Conservation (phyloP, 2,329 filamentous ascomycete species). For the Aureobasidium musti region DNA sequence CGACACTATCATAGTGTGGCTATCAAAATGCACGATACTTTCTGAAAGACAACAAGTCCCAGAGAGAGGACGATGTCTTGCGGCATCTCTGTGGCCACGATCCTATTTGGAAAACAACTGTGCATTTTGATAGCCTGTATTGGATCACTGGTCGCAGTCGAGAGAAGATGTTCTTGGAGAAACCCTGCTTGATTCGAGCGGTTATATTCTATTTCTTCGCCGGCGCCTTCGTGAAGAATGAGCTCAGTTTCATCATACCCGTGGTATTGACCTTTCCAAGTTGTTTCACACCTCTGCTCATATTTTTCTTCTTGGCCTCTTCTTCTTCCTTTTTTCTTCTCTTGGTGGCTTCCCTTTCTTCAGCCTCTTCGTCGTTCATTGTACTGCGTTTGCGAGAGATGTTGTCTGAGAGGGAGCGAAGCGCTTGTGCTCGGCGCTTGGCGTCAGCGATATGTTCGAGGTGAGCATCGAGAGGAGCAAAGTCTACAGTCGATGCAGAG, state of each 20-base stretch:
- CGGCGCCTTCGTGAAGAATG: constrained; percentile 77
- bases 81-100: no score
- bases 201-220: constrained; percentile 33
- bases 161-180: neutral
- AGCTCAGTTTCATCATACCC: constrained; percentile 97
- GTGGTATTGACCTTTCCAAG: constrained; percentile 86
- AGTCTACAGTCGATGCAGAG: constrained; percentile 56
- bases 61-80: no score
- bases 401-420: constrained; percentile 70
- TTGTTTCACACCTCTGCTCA: constrained; percentile 74
- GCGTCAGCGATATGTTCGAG: constrained; percentile 66
- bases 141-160: neutral
- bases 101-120: no score
- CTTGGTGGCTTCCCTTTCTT: constrained; percentile 68
- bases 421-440: constrained; percentile 68
- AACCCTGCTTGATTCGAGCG: neutral
- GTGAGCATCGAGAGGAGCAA: constrained; percentile 70
- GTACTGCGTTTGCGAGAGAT: constrained; percentile 58
- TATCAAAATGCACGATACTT: no score
- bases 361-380: constrained; percentile 66
- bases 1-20: no score
- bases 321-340: constrained; percentile 85
- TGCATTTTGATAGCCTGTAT: no score
- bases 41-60: no score
- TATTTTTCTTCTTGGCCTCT: constrained; percentile 77